Conservation (phyloP, 495 filamentous ascomycete species). For the Penicillium subrubescens region DNA sequence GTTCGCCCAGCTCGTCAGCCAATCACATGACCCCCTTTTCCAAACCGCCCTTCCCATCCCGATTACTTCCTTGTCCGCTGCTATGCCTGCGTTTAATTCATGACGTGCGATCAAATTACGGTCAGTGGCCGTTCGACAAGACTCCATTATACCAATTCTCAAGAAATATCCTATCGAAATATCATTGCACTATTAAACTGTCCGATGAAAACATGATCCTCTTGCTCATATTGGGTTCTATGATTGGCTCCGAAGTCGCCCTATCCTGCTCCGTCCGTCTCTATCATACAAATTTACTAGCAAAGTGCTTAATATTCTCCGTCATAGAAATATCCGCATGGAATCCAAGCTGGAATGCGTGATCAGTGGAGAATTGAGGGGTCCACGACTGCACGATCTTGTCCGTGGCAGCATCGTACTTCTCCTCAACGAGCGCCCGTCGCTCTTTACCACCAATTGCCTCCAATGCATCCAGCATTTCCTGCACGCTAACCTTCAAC, state of each 20-base stretch:
- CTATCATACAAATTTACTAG: conserved; percentile 34
- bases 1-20: conserved; percentile 48
- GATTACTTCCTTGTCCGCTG: conserved; percentile 35
- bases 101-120: not conserved
- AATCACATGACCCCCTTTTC: conserved; percentile 55
- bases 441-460: conserved; percentile 70
- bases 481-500: conserved; percentile 67
- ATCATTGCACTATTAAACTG: not conserved
- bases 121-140: not conserved
- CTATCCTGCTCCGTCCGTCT: not conserved
- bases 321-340: conserved; percentile 58
- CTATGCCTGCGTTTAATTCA: not conserved
- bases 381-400: conserved; percentile 76
- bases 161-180: not conserved
- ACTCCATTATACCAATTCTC: not conserved
- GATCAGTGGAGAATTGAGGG: conserved; percentile 62
- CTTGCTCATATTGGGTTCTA: conserved; percentile 9
- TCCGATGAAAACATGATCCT: not conserved
- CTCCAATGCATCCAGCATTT: conserved; percentile 74
- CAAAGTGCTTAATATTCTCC: conserved; percentile 59
- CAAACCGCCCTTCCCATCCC: conserved; percentile 44
- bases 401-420: conserved; percentile 65
- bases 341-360: conserved; percentile 62
- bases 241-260: conserved; percentile 19
- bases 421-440: conserved; percentile 63